Conservation (phyloP, 768 basidiomycete species). For the Galerina marginata region DNA sequence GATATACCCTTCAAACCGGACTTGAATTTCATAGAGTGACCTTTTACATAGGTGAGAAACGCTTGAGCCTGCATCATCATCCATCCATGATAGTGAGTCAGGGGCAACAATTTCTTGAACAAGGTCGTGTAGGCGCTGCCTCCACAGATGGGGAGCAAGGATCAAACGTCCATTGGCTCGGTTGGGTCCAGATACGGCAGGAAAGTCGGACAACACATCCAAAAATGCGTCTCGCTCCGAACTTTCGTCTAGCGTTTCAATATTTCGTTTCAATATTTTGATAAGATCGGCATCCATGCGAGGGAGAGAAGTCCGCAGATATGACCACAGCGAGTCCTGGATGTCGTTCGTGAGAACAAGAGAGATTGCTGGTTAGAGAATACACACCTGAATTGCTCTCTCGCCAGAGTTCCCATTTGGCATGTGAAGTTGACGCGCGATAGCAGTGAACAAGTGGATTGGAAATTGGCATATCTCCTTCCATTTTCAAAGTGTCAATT, state of each 20-base stretch:
- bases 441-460: slow-evolving; percentile 39
- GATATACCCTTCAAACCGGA: slow-evolving; percentile 47
- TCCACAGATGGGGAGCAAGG: slow-evolving; percentile 35
- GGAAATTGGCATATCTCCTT: slow-evolving; percentile 25
- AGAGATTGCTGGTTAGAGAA: not conserved
- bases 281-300: slow-evolving; percentile 26
- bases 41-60: slow-evolving; percentile 47
- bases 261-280: slow-evolving; percentile 20
- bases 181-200: not conserved
- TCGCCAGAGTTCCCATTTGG: slow-evolving; percentile 39
- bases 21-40: slow-evolving; percentile 51
- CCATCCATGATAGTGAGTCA: slow-evolving; percentile 59
- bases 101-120: slow-evolving; percentile 49
- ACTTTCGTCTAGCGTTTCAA: slow-evolving; percentile 25
- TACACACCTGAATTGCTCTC: slow-evolving; percentile 10
- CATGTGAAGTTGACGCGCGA: slow-evolving; percentile 43
- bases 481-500: slow-evolving; percentile 24
- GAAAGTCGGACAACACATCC: slow-evolving; percentile 3
- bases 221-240: slow-evolving; percentile 23
- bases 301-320: slow-evolving; percentile 31
- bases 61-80: slow-evolving; percentile 49
- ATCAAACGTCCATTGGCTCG: slow-evolving; percentile 18
- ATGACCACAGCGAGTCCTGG: slow-evolving; percentile 29
- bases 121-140: slow-evolving; percentile 34
- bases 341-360: slow-evolving; percentile 20